phyloP scores from a whole-genome alignment of 2,329 filamentous ascomycete species.

The Fonsecaea multimorphosa region DNA sequence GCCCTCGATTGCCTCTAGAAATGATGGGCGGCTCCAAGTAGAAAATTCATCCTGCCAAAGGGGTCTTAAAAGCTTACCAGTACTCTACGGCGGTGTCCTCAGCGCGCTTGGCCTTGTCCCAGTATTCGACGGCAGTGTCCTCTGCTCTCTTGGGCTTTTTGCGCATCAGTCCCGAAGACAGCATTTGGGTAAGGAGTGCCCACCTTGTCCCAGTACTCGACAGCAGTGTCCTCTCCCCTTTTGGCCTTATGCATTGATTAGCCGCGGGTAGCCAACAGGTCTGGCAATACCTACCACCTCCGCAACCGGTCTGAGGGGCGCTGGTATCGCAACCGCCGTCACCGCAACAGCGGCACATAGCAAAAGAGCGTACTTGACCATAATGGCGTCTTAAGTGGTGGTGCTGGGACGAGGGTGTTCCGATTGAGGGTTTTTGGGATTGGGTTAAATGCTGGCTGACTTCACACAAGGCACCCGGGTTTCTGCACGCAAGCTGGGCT shows the following conservation, averaged over 20 bases:
- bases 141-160: not conserved
- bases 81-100: not conserved
- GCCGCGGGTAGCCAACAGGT: no score
- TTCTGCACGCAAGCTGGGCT: no score
- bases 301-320: not conserved
- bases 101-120: not conserved
- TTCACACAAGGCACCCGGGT: no score
- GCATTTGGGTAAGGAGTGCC: no score
- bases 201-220: not conserved
- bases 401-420: no score
- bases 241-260: not conserved
- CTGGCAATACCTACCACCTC: not conserved
- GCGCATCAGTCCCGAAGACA: not conserved
- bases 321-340: not conserved
- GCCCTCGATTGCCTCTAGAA: no score
- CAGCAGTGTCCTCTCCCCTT: constrained; percentile 3
- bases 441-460: no score
- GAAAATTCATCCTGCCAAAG: no score
- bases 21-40: no score
- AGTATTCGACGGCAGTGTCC: constrained; percentile 10
- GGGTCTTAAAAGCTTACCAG: no score
- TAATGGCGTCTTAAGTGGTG: not conserved
- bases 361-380: constrained; percentile 13
- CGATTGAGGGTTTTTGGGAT: no score
- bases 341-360: not conserved